Percentiles rank a stretch among this genome's conserved stretches.
Evolutionary conservation across 176 grass and related monocot species (phyloP).

Genomic region (Triticum turgidum): DNA sequence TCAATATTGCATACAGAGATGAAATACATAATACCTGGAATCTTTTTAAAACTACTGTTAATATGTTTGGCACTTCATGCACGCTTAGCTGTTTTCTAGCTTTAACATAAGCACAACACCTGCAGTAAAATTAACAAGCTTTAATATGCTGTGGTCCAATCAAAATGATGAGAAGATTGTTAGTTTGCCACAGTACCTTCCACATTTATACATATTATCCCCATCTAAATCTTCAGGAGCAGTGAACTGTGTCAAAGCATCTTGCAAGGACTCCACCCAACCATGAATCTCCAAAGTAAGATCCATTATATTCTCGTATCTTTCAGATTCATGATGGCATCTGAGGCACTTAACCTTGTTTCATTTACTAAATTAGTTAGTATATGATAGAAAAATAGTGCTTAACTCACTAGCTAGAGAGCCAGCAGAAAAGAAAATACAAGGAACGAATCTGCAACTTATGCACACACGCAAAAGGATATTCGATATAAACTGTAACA

Average conservation of each 20-base stretch:
- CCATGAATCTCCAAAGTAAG: slow-evolving; percentile 99
- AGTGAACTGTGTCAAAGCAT: slow-evolving; percentile 98
- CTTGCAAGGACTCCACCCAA: slow-evolving; percentile 96
- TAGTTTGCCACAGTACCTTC: slow-evolving; percentile 54
- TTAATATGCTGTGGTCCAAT: slow-evolving; percentile 15
- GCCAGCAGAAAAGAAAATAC: not conserved
- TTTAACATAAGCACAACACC: slow-evolving; percentile 92
- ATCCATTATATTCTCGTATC: slow-evolving; percentile 99
- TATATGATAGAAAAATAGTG: slow-evolving; percentile 14
- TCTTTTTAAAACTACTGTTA: slow-evolving; percentile 98
- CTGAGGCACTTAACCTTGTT: slow-evolving; percentile 94
- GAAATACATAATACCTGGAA: slow-evolving; percentile 66
- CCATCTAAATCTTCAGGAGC: slow-evolving; percentile 98
- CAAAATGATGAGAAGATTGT: slow-evolving; percentile 12
- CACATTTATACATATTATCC: slow-evolving; percentile 99
- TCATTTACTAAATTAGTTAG: slow-evolving; percentile 47
- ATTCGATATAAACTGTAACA: not conserved
- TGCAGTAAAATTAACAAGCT: slow-evolving; percentile 36
- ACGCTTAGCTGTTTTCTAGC: slow-evolving; percentile 92
- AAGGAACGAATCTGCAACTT: slow-evolving; percentile 14
- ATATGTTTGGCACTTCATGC: slow-evolving; percentile 98
- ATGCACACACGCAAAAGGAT: not conserved
- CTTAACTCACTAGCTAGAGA: not conserved
- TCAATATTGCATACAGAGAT: slow-evolving; percentile 2
- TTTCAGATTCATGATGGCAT: slow-evolving; percentile 93